Base-by-base conservation (phyloP, 2,329 filamentous ascomycete species). In the Eutypa lata region DNA sequence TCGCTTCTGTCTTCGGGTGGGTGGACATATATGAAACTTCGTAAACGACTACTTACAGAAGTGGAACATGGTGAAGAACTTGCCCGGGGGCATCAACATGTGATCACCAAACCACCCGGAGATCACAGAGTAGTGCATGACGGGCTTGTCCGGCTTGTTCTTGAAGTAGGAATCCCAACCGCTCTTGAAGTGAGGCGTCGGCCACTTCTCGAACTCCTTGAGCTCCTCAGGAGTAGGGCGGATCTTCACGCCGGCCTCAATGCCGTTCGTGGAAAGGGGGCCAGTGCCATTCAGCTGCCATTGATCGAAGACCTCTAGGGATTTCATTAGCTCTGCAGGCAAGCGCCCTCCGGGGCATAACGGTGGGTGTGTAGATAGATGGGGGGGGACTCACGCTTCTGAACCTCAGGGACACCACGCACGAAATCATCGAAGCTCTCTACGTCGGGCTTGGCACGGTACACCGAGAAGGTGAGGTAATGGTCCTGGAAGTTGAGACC, bases 141-240 rank as follows among this genome's bases (percentile, higher is more conserved):
- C 88, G 0, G 89, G 89, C 78, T 92, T 92, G 71, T 92, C 88
- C 1, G 88, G 88, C 75, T 91, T 91, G 67, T 92, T 73, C 75
- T 90, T 88, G 71, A 92, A 93, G 74, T 93, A 92, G 50, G 81
- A 86, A 62, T 92, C 84, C 88, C 88, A 93, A 2, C 88, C 88
- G 7, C 81, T 79, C 45, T 79, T 80, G 75, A 93, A 93, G 50
- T 90, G 84, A 11, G 83, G 83, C 47, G 83, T 90, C 0, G 89
- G 88, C 87, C 89, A 90, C 7, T 69, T 79, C 66, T 87, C 84
- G 70, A 91, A 88, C 62, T 84, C 75, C 48, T 79, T 76, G 18
- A 90, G 76, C 63, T 92, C 89, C 45, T 87, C 72, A 54, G 83
- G 76, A 0, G 81, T 89, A 0, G 89, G 89, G 2, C 89, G 79